Conservation (phyloP, 164 flowering plant genomes). For the Cinnamomum chago region DNA sequence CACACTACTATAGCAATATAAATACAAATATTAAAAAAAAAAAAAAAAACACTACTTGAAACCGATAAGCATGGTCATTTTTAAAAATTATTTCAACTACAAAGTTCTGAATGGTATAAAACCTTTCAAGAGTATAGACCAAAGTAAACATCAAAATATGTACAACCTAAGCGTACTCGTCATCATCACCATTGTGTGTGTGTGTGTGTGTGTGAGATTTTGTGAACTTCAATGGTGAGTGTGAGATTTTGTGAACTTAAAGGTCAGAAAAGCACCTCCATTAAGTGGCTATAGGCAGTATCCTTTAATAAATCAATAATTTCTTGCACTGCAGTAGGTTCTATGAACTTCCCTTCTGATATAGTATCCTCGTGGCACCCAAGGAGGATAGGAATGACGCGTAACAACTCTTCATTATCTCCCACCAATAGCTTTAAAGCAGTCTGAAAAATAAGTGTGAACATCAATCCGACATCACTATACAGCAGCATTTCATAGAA, state of each 20-base stretch:
- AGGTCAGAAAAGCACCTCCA: constrained; percentile 60
- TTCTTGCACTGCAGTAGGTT: constrained; percentile 20
- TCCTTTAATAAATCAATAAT: constrained; percentile 51
- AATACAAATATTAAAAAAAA: no score
- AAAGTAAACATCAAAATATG: no score
- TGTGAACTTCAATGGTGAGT: no score
- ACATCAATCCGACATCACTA: not conserved
- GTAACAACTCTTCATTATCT: constrained; percentile 56
- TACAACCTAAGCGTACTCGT: no score
- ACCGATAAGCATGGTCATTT: no score
- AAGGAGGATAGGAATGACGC: constrained; percentile 57
- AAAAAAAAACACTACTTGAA: no score
- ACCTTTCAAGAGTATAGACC: no score
- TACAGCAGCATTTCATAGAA: not conserved
- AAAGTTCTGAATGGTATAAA: no score
- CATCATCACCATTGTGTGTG: not conserved
- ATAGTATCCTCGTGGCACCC: constrained; percentile 41
- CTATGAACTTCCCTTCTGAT: constrained; percentile 32
- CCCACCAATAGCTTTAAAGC: constrained; percentile 69
- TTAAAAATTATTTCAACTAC: no score
- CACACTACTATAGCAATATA: no score
- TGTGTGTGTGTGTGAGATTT: not conserved
- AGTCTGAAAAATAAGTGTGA: constrained; percentile 41
- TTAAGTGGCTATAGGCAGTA: constrained; percentile 79
- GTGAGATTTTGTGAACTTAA: not conserved